phyloP scores from a whole-genome alignment of 768 basidiomycete species.

The Krasilnikovozyma curviuscula region DNA sequence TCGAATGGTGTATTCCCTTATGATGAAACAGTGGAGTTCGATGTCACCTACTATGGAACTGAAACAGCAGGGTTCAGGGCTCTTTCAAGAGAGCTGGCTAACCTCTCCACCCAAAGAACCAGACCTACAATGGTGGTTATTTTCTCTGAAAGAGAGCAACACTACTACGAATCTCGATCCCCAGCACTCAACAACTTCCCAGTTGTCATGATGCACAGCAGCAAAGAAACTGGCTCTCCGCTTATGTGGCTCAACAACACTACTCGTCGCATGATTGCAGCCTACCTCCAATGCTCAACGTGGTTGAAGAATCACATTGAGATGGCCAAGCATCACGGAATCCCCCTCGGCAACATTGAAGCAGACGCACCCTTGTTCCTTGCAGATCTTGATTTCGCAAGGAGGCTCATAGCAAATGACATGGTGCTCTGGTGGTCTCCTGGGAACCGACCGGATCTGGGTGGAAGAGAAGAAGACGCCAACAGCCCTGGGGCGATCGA shows the following conservation, averaged over 20 bases:
- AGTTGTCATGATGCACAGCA: conserved; percentile 53
- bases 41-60: conserved; percentile 53
- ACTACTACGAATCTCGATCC: conserved; percentile 56
- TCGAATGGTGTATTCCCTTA: conserved; percentile 36
- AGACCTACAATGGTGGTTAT: conserved; percentile 45
- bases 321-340: conserved; percentile 74
- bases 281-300: conserved; percentile 54
- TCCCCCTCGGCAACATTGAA: conserved; percentile 81
- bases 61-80: conserved; percentile 65
- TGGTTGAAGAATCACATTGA: conserved; percentile 66
- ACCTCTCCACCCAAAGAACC: conserved; percentile 49
- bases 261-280: conserved; percentile 58
- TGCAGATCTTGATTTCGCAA: conserved; percentile 77
- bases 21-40: conserved; percentile 31
- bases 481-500: conserved; percentile 39
- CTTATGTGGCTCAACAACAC: conserved; percentile 80
- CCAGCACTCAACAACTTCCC: conserved; percentile 68
- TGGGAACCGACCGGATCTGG: conserved; percentile 70
- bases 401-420: conserved; percentile 68
- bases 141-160: conserved; percentile 65
- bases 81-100: conserved; percentile 64
- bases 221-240: conserved; percentile 41
- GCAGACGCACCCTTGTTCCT: conserved; percentile 73
- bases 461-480: conserved; percentile 75
- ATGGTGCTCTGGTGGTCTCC: conserved; percentile 94